Evolutionary conservation across 148 eudicot genomes (phyloP), one percentile per base, ranked within the genome.

Genomic region (Polygonum maritimum): DNA sequence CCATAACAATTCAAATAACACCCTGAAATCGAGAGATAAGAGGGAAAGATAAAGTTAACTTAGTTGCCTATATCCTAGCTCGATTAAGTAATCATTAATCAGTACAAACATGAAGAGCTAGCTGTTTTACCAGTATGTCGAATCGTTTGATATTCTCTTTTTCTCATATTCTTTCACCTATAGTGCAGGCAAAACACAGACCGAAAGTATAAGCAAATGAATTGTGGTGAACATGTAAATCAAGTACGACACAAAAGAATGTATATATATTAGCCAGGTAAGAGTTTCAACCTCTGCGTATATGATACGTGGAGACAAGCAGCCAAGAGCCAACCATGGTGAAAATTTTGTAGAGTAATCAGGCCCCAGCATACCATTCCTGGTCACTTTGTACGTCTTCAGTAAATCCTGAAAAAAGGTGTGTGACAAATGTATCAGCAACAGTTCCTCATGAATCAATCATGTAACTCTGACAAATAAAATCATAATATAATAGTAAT

Each of bases 341-440:
- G 98, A 94, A 77, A 94, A 90, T 44, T 92, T 94, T n/a, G 98
- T 94, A 0, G 98, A 94, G 85, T 94, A 94, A 81, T 94, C 93
- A 78, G 96, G 87, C 76, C 98, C 98, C 48, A 92, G 76, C 98
- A 94, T 94, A 40, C 97, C 97, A 69, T 94, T 92, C 76, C 98
- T 87, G 19, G 96, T 89, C 71, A 81, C 91, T 82, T 94, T 94
- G 44, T 94, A 94, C 13, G 54, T 79, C 82, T 76, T 84, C 76
- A 92, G 35, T 57, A 90, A 82, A 87, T 94, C 97, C 98, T 94
- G 78, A 14, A 86, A 5, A 77, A 60, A 7, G 2, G 49, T 11
- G 7, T 21, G 7, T 55, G 31, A 16, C 13, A 63, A 60, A 19
- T 33, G 7, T 19, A 63, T 58, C 54, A 58, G 54, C 18, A 2